Conservation (phyloP, 176 grass and related monocot genomes). For the Avena sativa region DNA sequence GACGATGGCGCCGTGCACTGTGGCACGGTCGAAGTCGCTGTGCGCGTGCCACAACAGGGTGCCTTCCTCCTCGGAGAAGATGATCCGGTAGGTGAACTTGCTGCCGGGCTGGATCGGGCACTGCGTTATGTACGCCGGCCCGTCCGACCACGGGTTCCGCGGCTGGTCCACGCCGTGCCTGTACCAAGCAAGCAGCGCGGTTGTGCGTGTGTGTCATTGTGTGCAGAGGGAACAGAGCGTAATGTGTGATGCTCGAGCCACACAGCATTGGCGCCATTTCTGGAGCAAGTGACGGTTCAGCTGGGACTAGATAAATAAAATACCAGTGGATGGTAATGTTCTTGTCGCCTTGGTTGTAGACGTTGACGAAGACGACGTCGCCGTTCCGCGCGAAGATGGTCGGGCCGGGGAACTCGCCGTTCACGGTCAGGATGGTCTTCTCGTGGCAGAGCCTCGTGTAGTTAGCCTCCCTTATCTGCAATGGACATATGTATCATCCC, state of each 20-base stretch:
- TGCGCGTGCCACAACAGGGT: constrained; percentile 78
- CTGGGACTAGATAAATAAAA: background rate
- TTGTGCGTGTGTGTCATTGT: background rate
- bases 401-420: constrained; percentile 72
- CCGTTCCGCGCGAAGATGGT: constrained; percentile 63
- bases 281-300: background rate
- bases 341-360: constrained; percentile 63
- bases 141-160: constrained; percentile 46
- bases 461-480: constrained; percentile 61
- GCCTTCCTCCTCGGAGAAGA: constrained; percentile 61
- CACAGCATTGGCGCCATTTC: background rate
- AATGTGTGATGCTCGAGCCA: too few relatives aligned
- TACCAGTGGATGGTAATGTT: constrained; percentile 84
- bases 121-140: constrained; percentile 24
- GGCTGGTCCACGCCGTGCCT: constrained; percentile 78
- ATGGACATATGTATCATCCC: background rate
- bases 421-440: constrained; percentile 70
- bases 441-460: constrained; percentile 62
- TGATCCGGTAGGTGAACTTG: constrained; percentile 60
- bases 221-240: background rate
- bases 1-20: constrained; percentile 75
- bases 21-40: constrained; percentile 57
- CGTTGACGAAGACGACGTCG: constrained; percentile 60
- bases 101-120: constrained; percentile 35
- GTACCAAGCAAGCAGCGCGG: background rate